Conservation (phyloP, 2,329 filamentous ascomycete species). For the Aspergillus arachidicola region DNA sequence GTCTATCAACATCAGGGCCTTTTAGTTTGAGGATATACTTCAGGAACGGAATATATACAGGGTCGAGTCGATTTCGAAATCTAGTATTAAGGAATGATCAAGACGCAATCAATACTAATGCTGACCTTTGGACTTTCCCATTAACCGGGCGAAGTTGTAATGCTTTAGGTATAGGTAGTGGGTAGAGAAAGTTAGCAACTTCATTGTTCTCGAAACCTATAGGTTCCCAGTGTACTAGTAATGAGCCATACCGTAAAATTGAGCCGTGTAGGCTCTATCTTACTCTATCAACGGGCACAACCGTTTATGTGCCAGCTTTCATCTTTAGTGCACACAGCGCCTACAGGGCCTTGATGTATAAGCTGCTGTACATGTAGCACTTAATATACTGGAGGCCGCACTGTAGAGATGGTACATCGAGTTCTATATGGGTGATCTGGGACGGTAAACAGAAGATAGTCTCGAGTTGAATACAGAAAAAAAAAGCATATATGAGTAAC, state of each 20-base stretch:
- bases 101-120: no score
- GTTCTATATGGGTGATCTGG: background rate
- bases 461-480: background rate
- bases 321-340: background rate
- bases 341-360: no score
- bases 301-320: background rate
- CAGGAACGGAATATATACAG: no score
- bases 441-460: background rate
- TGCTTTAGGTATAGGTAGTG: no score
- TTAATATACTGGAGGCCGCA: background rate
- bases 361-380: background rate
- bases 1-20: background rate
- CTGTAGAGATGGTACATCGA: background rate
- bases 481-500: no score
- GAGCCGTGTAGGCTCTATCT: background rate
- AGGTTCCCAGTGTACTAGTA: background rate
- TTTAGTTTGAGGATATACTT: no score
- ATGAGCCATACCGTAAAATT: background rate
- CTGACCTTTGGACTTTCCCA: no score
- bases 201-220: background rate
- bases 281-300: background rate
- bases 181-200: background rate
- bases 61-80: no score
- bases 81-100: no score
- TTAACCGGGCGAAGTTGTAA: no score